Evolutionary conservation across 768 basidiomycete species (phyloP).

Genomic region (Glaciozyma martinii): DNA sequence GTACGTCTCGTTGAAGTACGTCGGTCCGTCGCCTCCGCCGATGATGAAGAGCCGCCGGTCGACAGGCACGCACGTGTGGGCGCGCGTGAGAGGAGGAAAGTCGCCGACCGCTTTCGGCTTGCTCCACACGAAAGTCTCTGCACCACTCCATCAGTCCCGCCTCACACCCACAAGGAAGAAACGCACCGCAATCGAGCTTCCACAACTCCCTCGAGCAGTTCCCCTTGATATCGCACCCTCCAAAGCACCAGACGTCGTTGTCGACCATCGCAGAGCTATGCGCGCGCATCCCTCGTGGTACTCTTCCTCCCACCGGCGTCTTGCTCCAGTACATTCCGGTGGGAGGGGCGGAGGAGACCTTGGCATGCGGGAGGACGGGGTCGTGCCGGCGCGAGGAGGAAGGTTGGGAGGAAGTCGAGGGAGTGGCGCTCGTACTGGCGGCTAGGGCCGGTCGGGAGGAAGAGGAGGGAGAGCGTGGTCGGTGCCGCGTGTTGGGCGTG

Average conservation of each 20-base stretch:
- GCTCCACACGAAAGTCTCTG: slow-evolving; percentile 85
- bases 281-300: slow-evolving; percentile 65
- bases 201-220: slow-evolving; percentile 66
- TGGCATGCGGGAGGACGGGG: slow-evolving; percentile 1
- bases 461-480: not conserved
- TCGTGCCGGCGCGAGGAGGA: not conserved
- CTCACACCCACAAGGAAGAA: not conserved
- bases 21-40: slow-evolving; percentile 74
- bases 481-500: not conserved
- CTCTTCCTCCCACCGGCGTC: slow-evolving; percentile 63
- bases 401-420: not conserved
- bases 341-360: slow-evolving; percentile 48
- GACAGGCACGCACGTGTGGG: slow-evolving; percentile 76
- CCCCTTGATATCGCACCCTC: slow-evolving; percentile 69
- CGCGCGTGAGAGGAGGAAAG: slow-evolving; percentile 69
- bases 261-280: slow-evolving; percentile 80
- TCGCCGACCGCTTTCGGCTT: slow-evolving; percentile 69
- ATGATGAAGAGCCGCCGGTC: slow-evolving; percentile 72
- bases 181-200: slow-evolving; percentile 71
- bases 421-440: not conserved
- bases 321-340: slow-evolving; percentile 78
- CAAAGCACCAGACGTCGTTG: slow-evolving; percentile 73
- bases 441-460: not conserved
- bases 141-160: not conserved
- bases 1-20: slow-evolving; percentile 74